Conservation (phyloP, 768 basidiomycete genomes). For the Tricholoma terreum region DNA sequence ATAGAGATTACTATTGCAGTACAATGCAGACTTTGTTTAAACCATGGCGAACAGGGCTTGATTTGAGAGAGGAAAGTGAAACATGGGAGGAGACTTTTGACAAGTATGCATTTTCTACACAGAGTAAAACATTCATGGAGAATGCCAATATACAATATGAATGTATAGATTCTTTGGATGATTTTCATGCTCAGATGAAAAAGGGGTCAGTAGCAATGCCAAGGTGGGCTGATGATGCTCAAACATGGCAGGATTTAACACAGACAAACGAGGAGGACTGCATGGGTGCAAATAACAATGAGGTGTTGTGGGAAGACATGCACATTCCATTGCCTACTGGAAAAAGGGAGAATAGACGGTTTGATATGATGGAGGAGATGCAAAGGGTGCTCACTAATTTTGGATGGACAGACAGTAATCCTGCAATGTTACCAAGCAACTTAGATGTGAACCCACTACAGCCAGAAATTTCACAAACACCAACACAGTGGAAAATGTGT, state of each 20-base stretch:
- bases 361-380: no score
- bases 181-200: no score
- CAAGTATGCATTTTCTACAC: conserved; percentile 11
- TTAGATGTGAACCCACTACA: neutral
- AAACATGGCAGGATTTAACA: neutral
- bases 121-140: conserved; percentile 18
- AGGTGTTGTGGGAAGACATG: no score
- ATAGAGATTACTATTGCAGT: conserved; percentile 27
- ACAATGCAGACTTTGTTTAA: no score
- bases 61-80: conserved; percentile 15
- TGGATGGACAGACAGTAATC: neutral
- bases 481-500: neutral
- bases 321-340: no score
- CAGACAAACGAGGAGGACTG: neutral
- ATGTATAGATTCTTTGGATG: no score
- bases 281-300: no score
- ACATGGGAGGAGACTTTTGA: conserved; percentile 22
- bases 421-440: neutral
- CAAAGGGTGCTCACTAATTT: no score
- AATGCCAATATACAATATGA: no score
- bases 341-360: no score
- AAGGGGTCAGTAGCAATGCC: neutral
- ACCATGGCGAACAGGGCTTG: conserved; percentile 20
- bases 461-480: neutral
- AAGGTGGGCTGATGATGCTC: neutral